Evolutionary conservation across 2,329 filamentous ascomycete species (phyloP).

Genomic region (Dendrostoma leiphaemia): DNA sequence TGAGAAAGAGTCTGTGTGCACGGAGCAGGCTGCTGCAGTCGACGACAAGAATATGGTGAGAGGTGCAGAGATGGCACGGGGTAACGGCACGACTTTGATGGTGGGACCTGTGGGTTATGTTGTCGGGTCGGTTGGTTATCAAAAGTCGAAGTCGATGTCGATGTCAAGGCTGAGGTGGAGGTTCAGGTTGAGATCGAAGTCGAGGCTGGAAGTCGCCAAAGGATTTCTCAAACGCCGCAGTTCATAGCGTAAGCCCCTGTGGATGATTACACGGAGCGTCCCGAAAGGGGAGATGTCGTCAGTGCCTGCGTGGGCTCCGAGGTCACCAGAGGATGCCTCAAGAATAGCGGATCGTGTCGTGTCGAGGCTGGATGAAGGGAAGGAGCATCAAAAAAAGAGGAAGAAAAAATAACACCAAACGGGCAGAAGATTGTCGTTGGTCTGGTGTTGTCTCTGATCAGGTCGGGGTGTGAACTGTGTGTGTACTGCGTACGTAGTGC

Average conservation of each 20-base stretch:
- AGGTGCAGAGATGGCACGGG: neutral
- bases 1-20: neutral
- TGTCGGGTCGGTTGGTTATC: neutral
- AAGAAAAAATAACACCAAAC: too few species aligned
- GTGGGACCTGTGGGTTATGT: neutral
- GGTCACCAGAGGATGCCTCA: too few species aligned
- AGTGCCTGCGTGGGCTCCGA: too few species aligned
- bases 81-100: neutral
- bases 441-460: too few species aligned
- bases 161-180: neutral
- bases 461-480: too few species aligned
- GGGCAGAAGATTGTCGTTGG: too few species aligned
- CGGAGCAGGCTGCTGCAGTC: neutral
- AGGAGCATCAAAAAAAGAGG: too few species aligned
- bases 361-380: too few species aligned
- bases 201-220: neutral
- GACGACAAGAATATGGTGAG: neutral
- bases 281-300: neutral
- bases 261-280: too few species aligned
- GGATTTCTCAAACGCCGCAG: conserved; percentile 1
- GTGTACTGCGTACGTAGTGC: too few species aligned
- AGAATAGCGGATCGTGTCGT: too few species aligned
- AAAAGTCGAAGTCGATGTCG: neutral
- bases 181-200: neutral
- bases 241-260: neutral